A percentile compares a stretch with the other conserved stretches of the same genome.
Conservation (phyloP, 106 monocot genomes). For the Triglochin maritima region DNA sequence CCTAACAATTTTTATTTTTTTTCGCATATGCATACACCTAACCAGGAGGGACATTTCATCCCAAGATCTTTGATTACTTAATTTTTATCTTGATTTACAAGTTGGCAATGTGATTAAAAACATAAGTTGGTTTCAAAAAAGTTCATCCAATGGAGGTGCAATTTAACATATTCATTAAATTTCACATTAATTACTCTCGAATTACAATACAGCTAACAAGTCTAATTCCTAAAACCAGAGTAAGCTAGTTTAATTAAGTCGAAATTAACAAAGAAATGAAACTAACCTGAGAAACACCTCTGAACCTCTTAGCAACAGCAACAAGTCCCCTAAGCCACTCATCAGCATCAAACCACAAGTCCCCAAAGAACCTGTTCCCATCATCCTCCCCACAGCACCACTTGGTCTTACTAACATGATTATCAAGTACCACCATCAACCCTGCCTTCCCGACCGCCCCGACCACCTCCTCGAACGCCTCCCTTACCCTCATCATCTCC, state of each 20-base stretch:
- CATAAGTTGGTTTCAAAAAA: too few relatives aligned
- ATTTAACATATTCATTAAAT: too few relatives aligned
- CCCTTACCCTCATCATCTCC: slow-evolving; percentile 18
- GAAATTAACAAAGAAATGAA: not conserved
- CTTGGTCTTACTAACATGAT: slow-evolving; percentile 38
- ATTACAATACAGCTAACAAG: too few relatives aligned
- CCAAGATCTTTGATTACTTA: too few relatives aligned
- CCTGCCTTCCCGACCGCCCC: slow-evolving; percentile 23
- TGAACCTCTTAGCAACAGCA: slow-evolving; percentile 23
- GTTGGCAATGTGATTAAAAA: too few relatives aligned
- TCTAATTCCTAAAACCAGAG: too few relatives aligned
- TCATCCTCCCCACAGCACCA: slow-evolving; percentile 41
- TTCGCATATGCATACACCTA: too few relatives aligned
- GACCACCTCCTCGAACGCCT: slow-evolving; percentile 36
- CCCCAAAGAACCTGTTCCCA: slow-evolving; percentile 50
- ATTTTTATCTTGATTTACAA: too few relatives aligned
- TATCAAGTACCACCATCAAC: slow-evolving; percentile 46
- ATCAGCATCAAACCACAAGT: slow-evolving; percentile 28
- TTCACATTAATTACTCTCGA: too few relatives aligned
- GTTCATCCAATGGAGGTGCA: too few relatives aligned
- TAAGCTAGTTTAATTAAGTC: not conserved
- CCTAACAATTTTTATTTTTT: too few relatives aligned
- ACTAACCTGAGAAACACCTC: not conserved
- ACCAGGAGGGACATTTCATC: too few relatives aligned
- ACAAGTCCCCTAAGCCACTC: slow-evolving; percentile 32